Evolutionary conservation across 495 filamentous ascomycete genomes (phyloP).

Genomic region (Choiromyces venosus): DNA sequence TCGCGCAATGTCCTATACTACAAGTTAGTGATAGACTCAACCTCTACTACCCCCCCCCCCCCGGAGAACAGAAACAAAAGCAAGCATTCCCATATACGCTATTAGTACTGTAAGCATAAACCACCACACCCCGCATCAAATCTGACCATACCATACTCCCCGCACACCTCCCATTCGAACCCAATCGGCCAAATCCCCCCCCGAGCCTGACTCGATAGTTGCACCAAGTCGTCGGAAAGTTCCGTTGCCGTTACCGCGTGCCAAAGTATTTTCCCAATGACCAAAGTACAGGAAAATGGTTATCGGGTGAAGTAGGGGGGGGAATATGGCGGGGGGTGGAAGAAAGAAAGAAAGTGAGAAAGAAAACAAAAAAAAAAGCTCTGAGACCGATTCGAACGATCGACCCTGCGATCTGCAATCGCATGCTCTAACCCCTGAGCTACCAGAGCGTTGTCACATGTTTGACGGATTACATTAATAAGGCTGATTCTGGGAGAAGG

Average conservation of each 20-base stretch:
- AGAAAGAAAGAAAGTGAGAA: not conserved
- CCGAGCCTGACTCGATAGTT: not conserved
- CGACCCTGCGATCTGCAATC: conserved; percentile 42
- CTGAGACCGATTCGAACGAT: conserved; percentile 42
- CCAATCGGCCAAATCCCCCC: not conserved
- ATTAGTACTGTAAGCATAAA: too few species aligned
- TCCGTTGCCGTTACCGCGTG: not conserved
- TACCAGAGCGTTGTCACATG: conserved; percentile 32
- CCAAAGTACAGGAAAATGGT: not conserved
- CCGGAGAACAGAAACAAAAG: not conserved
- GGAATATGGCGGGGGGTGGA: not conserved
- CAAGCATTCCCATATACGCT: not conserved
- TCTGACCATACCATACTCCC: not conserved
- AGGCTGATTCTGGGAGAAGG: too few species aligned
- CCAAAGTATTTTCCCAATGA: not conserved
- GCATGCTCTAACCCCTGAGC: conserved; percentile 42
- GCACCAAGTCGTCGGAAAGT: not conserved
- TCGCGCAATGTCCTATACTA: not conserved
- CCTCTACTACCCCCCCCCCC: not conserved
- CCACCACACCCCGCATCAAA: too few species aligned
- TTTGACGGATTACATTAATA: too few species aligned
- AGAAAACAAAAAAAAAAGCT: conserved; percentile 19
- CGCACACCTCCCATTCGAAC: not conserved
- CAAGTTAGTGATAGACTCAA: too few species aligned
- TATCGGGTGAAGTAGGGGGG: too few species aligned